Evolutionary conservation across 2,329 filamentous ascomycete species (phyloP).

Genomic region (Decorospora gaudefroyi): DNA sequence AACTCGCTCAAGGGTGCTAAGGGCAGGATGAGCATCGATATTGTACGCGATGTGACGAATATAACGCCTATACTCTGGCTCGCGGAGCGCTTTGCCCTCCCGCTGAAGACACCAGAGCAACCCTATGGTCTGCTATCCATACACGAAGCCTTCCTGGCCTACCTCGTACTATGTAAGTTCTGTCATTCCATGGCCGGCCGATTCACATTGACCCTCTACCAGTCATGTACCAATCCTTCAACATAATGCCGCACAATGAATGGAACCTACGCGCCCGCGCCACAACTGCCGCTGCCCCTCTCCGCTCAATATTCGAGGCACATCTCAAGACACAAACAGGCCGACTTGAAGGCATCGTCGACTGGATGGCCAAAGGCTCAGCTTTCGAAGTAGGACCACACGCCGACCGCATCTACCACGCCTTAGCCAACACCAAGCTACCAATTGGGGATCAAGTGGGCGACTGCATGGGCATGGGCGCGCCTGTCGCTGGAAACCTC

Average conservation of each 20-base stretch:
- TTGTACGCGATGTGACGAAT: conserved; percentile 70
- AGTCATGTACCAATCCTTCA: conserved; percentile 61
- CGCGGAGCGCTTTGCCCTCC: conserved; percentile 66
- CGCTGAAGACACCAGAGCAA: conserved; percentile 65
- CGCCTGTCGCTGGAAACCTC: conserved; percentile 57
- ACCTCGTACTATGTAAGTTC: conserved; percentile 62
- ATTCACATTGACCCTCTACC: background rate
- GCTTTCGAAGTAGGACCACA: conserved; percentile 59
- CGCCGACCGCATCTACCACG: conserved; percentile 59
- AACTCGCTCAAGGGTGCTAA: conserved; percentile 54
- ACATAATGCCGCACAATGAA: conserved; percentile 56
- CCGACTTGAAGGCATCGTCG: conserved; percentile 59
- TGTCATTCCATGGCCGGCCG: background rate
- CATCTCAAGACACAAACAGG: conserved; percentile 65
- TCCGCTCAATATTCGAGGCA: conserved; percentile 68
- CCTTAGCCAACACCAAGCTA: conserved; percentile 53
- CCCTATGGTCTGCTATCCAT: conserved; percentile 60
- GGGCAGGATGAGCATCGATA: conserved; percentile 54
- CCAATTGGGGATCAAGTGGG: conserved; percentile 56
- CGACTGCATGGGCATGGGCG: conserved; percentile 57
- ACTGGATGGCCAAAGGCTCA: conserved; percentile 53
- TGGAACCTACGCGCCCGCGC: conserved; percentile 56
- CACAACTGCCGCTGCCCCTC: conserved; percentile 62
- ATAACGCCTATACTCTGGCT: conserved; percentile 67
- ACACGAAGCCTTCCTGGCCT: conserved; percentile 56